These are phyloP conservation scores for Thinopyrum obtusiflorum DNA, from an alignment of 202 grass and related monocot species.

Conservation along the genomic window DNA sequence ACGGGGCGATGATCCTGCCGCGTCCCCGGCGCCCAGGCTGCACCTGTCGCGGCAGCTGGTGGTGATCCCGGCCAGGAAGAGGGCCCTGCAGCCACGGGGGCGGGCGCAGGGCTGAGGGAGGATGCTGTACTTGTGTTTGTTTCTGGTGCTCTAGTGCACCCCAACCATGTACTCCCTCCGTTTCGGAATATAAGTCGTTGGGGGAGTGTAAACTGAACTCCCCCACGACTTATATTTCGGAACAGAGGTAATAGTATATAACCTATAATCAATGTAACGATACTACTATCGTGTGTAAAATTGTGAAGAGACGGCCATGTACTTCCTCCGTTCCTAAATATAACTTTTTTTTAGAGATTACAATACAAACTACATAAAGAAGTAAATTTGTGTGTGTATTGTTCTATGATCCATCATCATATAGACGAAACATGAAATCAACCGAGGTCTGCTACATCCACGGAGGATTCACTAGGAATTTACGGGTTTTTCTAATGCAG, in stretches of 20 bases:
- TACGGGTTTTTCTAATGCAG: too few relatives aligned
- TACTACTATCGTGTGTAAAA: neutral
- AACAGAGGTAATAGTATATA: too few relatives aligned
- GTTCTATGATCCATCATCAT: neutral
- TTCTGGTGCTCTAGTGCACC: too few relatives aligned
- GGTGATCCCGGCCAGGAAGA: constrained; percentile 34
- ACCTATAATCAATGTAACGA: neutral
- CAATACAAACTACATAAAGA: too few relatives aligned
- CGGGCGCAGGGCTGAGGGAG: neutral
- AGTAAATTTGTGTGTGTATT: neutral
- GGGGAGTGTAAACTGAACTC: neutral
- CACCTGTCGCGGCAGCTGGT: constrained; percentile 36
- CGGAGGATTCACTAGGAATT: too few relatives aligned
- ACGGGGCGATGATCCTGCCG: neutral
- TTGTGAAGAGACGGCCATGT: neutral
- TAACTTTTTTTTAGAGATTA: too few relatives aligned
- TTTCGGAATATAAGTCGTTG: too few relatives aligned
- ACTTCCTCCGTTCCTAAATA: too few relatives aligned
- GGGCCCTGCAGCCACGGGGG: constrained; percentile 2
- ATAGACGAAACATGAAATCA: neutral
- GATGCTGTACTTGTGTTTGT: neutral
- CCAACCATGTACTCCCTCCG: too few relatives aligned
- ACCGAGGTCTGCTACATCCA: too few relatives aligned
- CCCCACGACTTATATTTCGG: too few relatives aligned
- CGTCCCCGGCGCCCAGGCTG: neutral